A percentile compares a stretch with the other conserved stretches of the same genome.
Evolutionary conservation across 139 green algal genomes (phyloP).

Genomic region (Ettlia oleoabundans): DNA sequence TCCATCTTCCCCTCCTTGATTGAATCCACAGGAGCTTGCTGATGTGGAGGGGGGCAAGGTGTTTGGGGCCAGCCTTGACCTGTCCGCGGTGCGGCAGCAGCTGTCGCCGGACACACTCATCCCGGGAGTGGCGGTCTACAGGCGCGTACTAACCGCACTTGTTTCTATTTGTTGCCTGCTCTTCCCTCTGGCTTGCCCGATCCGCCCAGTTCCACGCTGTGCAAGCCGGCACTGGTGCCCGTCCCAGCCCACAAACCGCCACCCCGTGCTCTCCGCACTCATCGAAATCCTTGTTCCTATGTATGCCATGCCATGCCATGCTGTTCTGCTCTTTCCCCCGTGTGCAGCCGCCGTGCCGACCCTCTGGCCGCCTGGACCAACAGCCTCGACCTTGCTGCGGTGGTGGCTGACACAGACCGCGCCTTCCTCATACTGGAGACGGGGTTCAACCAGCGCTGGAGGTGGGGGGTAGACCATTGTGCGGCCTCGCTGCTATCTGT

Average conservation of each 20-base stretch:
- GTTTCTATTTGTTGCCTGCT: too few species aligned
- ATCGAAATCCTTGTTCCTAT: too few species aligned
- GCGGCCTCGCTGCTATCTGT: too few species aligned
- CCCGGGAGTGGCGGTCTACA: constrained; percentile 92
- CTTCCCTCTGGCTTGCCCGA: too few species aligned
- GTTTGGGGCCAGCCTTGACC: constrained; percentile 75
- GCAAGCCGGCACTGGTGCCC: too few species aligned
- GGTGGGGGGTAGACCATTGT: too few species aligned
- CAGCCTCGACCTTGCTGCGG: constrained; percentile 86
- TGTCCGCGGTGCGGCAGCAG: not conserved
- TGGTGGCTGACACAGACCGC: constrained; percentile 81
- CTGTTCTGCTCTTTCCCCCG: too few species aligned
- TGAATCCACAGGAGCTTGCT: constrained; percentile 31
- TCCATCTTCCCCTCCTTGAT: not conserved
- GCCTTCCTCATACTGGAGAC: constrained; percentile 94
- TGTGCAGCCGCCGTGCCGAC: constrained; percentile 78
- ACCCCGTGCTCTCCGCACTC: too few species aligned
- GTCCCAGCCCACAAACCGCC: too few species aligned
- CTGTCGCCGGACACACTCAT: not conserved
- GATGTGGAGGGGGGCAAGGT: constrained; percentile 50
- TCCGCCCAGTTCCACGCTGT: too few species aligned
- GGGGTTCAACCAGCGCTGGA: constrained; percentile 91
- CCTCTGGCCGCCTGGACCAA: constrained; percentile 96
- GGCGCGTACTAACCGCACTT: too few species aligned
- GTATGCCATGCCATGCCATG: too few species aligned